These are phyloP conservation scores for Paramecium sonneborni DNA, from an alignment of 73 alveolate genomes.

Conservation along the genomic window DNA sequence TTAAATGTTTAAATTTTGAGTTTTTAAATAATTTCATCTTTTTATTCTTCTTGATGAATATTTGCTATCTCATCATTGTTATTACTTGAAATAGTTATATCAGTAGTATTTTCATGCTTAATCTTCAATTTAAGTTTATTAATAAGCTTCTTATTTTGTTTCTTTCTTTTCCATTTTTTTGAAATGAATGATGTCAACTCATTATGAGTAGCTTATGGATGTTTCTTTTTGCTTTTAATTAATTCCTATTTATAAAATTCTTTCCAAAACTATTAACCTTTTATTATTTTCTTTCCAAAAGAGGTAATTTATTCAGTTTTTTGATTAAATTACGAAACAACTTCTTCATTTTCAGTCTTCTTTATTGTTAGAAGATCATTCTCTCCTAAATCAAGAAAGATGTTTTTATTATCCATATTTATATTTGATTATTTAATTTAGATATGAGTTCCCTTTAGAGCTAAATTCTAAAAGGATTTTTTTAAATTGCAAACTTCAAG, in stretches of 20 bases:
- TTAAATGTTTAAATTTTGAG: background rate
- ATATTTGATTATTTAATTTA: background rate
- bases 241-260: background rate
- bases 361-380: background rate
- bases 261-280: background rate
- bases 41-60: background rate
- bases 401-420: background rate
- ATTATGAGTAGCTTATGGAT: background rate
- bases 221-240: background rate
- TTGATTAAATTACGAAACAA: background rate
- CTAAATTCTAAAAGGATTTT: background rate
- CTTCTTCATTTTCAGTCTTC: background rate
- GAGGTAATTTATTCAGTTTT: background rate
- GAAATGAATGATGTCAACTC: background rate
- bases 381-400: background rate
- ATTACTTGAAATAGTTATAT: background rate
- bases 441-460: background rate
- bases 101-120: background rate
- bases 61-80: background rate
- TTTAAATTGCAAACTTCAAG: background rate
- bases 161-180: slow-evolving; percentile 1
- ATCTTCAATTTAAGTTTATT: background rate
- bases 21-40: background rate
- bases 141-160: background rate
- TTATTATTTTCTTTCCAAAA: background rate